phyloP scores from a whole-genome alignment of 768 basidiomycete genomes.

The Lepiota subincarnata region DNA sequence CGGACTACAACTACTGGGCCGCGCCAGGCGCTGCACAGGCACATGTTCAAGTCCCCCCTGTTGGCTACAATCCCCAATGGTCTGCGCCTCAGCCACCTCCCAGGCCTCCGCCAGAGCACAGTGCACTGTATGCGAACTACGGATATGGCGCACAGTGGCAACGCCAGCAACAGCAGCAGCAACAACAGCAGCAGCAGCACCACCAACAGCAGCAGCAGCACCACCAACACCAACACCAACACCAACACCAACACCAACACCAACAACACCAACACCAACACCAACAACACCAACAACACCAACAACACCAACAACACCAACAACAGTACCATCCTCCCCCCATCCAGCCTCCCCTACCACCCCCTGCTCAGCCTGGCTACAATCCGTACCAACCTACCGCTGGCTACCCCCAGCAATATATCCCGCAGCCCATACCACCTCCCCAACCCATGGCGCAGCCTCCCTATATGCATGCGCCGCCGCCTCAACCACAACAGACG shows the following conservation, averaged over 20 bases:
- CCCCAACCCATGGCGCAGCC: slow-evolving; percentile 51
- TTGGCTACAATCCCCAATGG: slow-evolving; percentile 65
- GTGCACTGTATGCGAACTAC: slow-evolving; percentile 86
- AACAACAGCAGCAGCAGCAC: slow-evolving; percentile 37
- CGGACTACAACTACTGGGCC: slow-evolving; percentile 81
- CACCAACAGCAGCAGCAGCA: slow-evolving; percentile 46
- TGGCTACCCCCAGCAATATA: slow-evolving; percentile 62
- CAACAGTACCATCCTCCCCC: slow-evolving; percentile 52
- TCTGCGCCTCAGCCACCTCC: slow-evolving; percentile 53
- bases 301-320: slow-evolving; percentile 36
- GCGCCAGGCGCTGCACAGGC: slow-evolving; percentile 49
- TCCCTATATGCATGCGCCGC: slow-evolving; percentile 44
- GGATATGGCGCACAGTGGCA: slow-evolving; percentile 83
- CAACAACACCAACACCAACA: slow-evolving; percentile 41
- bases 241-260: slow-evolving; percentile 51
- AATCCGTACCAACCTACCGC: slow-evolving; percentile 73
- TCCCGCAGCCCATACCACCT: slow-evolving; percentile 53
- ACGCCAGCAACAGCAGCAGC: slow-evolving; percentile 60
- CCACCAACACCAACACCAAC: slow-evolving; percentile 58
- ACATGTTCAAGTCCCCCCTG: slow-evolving; percentile 47
- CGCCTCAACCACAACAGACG: slow-evolving; percentile 41
- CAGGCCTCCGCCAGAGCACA: slow-evolving; percentile 71
- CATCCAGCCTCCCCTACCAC: slow-evolving; percentile 49
- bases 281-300: too few species aligned
- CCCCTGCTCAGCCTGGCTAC: slow-evolving; percentile 59